Percentiles rank a stretch among this genome's conserved stretches.
phyloP scores from a whole-genome alignment of 73 alveolate genomes.

The Paramecium octaurelia region DNA sequence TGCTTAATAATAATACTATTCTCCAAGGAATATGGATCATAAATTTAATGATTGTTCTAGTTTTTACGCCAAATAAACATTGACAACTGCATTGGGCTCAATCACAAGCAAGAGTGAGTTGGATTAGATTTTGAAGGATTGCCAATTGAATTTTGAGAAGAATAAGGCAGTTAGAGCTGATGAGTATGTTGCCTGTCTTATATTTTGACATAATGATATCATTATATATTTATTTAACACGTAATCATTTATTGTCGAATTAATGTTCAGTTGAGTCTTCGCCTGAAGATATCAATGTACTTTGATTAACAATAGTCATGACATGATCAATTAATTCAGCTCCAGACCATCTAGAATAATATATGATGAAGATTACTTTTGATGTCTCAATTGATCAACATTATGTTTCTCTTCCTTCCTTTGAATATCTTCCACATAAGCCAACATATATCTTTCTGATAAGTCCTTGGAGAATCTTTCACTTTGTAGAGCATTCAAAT shows the following conservation, averaged over 20 bases:
- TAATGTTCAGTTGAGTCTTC: constrained; percentile 63
- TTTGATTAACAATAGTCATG: constrained; percentile 48
- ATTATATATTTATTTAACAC: background rate
- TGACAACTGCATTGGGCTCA: background rate
- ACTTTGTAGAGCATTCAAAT: constrained; percentile 67
- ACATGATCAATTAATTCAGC: constrained; percentile 54
- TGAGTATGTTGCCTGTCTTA: background rate
- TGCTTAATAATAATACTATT: background rate
- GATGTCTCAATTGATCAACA: constrained; percentile 73
- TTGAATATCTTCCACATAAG: constrained; percentile 74
- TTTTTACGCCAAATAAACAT: background rate
- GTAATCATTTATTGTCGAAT: constrained; percentile 39
- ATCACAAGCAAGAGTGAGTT: background rate
- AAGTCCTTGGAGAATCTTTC: constrained; percentile 69
- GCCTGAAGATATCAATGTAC: constrained; percentile 30
- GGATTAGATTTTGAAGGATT: background rate
- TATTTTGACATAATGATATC: background rate
- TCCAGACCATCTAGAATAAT: constrained; percentile 55
- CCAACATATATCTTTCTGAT: constrained; percentile 69
- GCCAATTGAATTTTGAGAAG: background rate
- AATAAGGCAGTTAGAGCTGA: background rate
- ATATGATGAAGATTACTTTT: constrained; percentile 44
- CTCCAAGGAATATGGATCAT: background rate
- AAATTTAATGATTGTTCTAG: background rate
- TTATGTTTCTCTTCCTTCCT: constrained; percentile 70